phyloP scores from a whole-genome alignment of 768 basidiomycete genomes.

The Boletales sp. region DNA sequence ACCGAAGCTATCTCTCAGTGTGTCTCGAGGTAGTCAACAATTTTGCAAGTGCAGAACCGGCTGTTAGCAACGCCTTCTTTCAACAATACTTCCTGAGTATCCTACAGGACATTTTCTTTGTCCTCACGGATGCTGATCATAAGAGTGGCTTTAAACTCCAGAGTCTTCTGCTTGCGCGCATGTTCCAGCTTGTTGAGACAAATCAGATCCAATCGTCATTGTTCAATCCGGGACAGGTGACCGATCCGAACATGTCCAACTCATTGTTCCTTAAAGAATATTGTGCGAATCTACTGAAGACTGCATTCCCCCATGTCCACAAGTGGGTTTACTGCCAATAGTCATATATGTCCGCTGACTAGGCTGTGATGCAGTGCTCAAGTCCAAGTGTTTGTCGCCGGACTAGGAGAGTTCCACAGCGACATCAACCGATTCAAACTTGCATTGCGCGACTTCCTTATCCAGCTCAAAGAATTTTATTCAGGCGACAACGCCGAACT shows the following conservation, averaged over 20 bases:
- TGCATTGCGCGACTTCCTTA: slow-evolving; percentile 93
- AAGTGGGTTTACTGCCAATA: slow-evolving; percentile 45
- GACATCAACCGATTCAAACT: slow-evolving; percentile 92
- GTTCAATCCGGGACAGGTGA: slow-evolving; percentile 71
- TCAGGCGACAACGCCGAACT: slow-evolving; percentile 88
- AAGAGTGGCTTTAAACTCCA: slow-evolving; percentile 98
- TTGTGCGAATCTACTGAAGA: slow-evolving; percentile 79
- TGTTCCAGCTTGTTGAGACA: slow-evolving; percentile 89
- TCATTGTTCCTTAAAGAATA: slow-evolving; percentile 79
- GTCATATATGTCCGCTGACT: slow-evolving; percentile 8
- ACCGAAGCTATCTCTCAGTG: slow-evolving; percentile 44
- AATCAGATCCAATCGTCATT: slow-evolving; percentile 78
- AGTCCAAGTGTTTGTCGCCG: slow-evolving; percentile 64
- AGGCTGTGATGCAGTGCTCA: slow-evolving; percentile 48
- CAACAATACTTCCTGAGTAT: slow-evolving; percentile 92
- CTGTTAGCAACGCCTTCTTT: slow-evolving; percentile 90
- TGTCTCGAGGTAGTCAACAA: slow-evolving; percentile 94
- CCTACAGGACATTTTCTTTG: slow-evolving; percentile 94
- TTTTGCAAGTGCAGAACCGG: slow-evolving; percentile 76
- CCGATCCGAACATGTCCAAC: slow-evolving; percentile 73
- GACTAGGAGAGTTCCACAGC: slow-evolving; percentile 67
- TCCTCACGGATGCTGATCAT: slow-evolving; percentile 96
- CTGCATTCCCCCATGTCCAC: slow-evolving; percentile 90
- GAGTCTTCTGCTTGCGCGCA: slow-evolving; percentile 83
- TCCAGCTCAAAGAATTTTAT: slow-evolving; percentile 96